Conservation (phyloP, 305 asterid species). For the Withania somnifera region DNA sequence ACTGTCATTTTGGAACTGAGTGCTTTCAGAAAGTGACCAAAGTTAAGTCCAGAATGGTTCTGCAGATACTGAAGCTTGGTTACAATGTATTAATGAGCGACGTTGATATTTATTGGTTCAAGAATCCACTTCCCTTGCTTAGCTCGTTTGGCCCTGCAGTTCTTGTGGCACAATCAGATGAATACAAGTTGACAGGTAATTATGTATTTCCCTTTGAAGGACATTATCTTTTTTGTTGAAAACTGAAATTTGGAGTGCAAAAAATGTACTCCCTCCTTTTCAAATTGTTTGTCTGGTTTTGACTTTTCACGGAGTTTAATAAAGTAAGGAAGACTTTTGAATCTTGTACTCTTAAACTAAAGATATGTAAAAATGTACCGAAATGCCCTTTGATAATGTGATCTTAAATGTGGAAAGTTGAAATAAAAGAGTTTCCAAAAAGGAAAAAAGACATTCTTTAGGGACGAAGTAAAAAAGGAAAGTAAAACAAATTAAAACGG, state of each 20-base stretch:
- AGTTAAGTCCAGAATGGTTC: slow-evolving; percentile 81
- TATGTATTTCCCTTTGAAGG: not conserved
- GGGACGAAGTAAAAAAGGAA: too few species aligned
- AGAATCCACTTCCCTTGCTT: slow-evolving; percentile 67
- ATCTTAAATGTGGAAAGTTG: too few species aligned
- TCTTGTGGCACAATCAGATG: slow-evolving; percentile 86
- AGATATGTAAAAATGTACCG: too few species aligned
- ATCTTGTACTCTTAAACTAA: too few species aligned
- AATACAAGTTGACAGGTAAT: slow-evolving; percentile 59
- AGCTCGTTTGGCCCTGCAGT: slow-evolving; percentile 65
- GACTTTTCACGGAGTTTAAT: too few species aligned
- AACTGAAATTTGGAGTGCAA: not conserved
- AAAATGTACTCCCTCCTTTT: too few species aligned
- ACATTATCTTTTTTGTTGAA: not conserved
- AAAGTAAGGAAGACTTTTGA: too few species aligned
- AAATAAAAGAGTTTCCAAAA: too few species aligned
- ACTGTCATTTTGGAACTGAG: slow-evolving; percentile 92
- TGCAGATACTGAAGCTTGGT: slow-evolving; percentile 74
- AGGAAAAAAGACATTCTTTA: too few species aligned
- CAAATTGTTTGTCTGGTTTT: too few species aligned
- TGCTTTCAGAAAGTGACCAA: slow-evolving; percentile 90
- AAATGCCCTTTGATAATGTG: too few species aligned
- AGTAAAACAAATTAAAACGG: too few species aligned
- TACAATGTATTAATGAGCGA: slow-evolving; percentile 45
- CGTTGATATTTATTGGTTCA: slow-evolving; percentile 53